Conservation (phyloP, 352 stramenopile genomes). For the Plasmopara viticola region DNA sequence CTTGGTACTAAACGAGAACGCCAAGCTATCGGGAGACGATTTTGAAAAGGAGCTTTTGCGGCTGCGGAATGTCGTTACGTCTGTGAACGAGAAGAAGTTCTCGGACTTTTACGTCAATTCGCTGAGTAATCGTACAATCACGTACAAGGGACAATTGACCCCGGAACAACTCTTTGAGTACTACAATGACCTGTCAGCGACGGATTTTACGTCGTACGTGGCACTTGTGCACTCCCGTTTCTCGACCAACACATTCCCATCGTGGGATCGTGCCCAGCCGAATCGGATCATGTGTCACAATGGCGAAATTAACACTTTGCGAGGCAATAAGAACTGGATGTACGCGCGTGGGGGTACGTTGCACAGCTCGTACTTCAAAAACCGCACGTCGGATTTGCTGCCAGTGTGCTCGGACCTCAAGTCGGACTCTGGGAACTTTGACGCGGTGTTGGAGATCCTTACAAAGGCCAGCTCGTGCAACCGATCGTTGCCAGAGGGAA, state of each 20-base stretch:
- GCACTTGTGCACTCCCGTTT: conserved; percentile 95
- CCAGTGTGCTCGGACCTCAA: conserved; percentile 92
- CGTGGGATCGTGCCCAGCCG: conserved; percentile 93
- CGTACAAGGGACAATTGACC: conserved; percentile 97
- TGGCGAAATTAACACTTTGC: conserved; percentile 97
- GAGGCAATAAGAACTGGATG: conserved; percentile 98
- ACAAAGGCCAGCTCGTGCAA: conserved; percentile 88
- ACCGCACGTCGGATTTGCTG: conserved; percentile 89
- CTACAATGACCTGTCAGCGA: conserved; percentile 49
- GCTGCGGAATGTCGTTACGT: conserved; percentile 45
- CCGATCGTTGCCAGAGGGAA: conserved; percentile 89
- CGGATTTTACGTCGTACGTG: conserved; percentile 90
- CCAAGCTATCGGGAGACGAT: conserved; percentile 47
- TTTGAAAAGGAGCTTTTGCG: conserved; percentile 91
- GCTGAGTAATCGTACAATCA: conserved; percentile 91
- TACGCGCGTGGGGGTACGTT: conserved; percentile 88
- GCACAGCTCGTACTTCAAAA: conserved; percentile 87
- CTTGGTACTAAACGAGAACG: conserved; percentile 85
- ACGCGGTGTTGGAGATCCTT: conserved; percentile 92
- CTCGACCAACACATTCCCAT: conserved; percentile 98
- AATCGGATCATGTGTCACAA: conserved; percentile 99
- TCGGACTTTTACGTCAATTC: conserved; percentile 94
- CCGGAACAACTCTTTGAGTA: conserved; percentile 87
- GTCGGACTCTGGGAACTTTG: conserved; percentile 96
- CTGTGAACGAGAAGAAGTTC: conserved; percentile 64